A percentile compares a stretch with the other conserved stretches of the same genome.
These are phyloP conservation scores for Torulaspora indica DNA, from an alignment of 805 yeast genomes.

Conservation along the genomic window DNA sequence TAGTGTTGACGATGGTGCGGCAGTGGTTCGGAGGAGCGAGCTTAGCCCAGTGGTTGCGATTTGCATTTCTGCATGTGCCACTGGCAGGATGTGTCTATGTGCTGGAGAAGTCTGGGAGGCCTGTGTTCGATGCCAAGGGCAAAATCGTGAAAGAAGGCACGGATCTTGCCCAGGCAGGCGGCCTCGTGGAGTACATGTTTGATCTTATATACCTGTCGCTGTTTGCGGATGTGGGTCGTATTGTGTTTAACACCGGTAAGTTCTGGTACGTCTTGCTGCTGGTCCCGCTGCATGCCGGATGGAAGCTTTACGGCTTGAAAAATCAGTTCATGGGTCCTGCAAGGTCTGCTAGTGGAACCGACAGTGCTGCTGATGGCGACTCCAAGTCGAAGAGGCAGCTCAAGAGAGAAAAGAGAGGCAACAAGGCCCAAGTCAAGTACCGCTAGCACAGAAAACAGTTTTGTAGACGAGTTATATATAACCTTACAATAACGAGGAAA, in stretches of 20 bases:
- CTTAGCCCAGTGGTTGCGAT: constrained; percentile 17
- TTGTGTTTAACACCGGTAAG: constrained; percentile 43
- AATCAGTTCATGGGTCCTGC: constrained; percentile 17
- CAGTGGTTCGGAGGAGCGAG: constrained; percentile 29
- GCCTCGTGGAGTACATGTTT: constrained; percentile 51
- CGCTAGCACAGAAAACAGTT: constrained; percentile 16
- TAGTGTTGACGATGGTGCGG: constrained; percentile 35
- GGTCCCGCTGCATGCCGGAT: constrained; percentile 41
- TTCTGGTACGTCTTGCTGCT: constrained; percentile 44
- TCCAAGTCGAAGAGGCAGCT: constrained; percentile 40
- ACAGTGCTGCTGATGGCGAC: constrained; percentile 9
- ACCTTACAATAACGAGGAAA: constrained; percentile 1
- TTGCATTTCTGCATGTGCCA: constrained; percentile 32
- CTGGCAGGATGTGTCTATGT: constrained; percentile 39
- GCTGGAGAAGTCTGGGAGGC: constrained; percentile 50
- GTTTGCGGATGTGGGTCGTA: constrained; percentile 43
- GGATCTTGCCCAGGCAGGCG: constrained; percentile 43
- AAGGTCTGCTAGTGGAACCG: constrained; percentile 1
- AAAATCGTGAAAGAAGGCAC: constrained; percentile 44
- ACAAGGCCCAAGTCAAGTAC: constrained; percentile 37
- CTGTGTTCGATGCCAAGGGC: constrained; percentile 37
- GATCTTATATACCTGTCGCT: constrained; percentile 52
- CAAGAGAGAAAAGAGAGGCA: constrained; percentile 40
- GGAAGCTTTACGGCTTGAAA: constrained; percentile 40
- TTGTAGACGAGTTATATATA: constrained; percentile 7